A percentile compares a stretch with the other conserved stretches of the same genome.
phyloP scores from a whole-genome alignment of 2,329 filamentous ascomycete genomes.

The Trichoderma atrobrunneum region DNA sequence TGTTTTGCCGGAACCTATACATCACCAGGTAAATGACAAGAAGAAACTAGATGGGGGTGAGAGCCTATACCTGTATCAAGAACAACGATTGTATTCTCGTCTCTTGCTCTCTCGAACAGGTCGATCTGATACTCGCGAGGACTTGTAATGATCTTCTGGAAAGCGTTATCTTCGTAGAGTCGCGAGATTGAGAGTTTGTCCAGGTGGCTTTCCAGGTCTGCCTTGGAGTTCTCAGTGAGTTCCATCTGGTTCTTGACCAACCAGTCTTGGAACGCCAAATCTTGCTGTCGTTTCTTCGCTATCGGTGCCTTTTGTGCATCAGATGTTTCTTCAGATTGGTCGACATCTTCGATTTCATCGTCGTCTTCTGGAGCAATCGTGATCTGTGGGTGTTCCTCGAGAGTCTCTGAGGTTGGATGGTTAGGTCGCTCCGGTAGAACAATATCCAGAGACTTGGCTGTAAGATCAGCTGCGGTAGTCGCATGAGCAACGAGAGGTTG shows the following conservation, averaged over 20 bases:
- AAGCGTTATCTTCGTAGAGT: slow-evolving; percentile 37
- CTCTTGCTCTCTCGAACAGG: slow-evolving; percentile 82
- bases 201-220: slow-evolving; percentile 26
- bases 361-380: neutral
- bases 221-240: slow-evolving; percentile 31
- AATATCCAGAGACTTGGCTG: neutral
- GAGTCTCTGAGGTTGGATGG: neutral
- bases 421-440: neutral
- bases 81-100: slow-evolving; percentile 85
- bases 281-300: slow-evolving; percentile 49
- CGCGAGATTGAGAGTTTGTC: slow-evolving; percentile 31
- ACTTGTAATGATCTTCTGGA: slow-evolving; percentile 62
- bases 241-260: slow-evolving; percentile 37
- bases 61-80: slow-evolving; percentile 70
- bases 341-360: neutral
- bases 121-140: slow-evolving; percentile 91
- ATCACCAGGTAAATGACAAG: neutral
- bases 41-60: neutral
- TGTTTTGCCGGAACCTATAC: slow-evolving; percentile 81
- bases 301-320: slow-evolving; percentile 38
- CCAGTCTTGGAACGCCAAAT: slow-evolving; percentile 48
- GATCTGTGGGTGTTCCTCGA: neutral
- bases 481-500: neutral
- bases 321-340: slow-evolving; percentile 21
- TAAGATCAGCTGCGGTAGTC: fast-evolving